These are phyloP conservation scores for Trypanosoma platydactyli DNA, from an alignment of 208 protist species.

Conservation along the genomic window DNA sequence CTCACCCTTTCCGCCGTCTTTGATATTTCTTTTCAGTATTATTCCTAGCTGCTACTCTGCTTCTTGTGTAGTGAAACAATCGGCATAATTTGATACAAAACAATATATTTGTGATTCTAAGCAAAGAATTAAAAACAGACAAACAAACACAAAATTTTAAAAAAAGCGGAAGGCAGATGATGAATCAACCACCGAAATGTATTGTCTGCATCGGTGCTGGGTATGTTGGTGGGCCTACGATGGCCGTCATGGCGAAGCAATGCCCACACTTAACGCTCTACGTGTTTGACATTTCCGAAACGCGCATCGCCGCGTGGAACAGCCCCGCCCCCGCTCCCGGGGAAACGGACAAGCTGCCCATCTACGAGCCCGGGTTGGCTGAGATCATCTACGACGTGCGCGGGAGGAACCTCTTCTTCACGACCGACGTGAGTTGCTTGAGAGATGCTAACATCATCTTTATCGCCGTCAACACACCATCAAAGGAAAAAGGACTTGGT, in stretches of 20 bases:
- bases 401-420: slow-evolving; percentile 95
- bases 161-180: slow-evolving; percentile 1
- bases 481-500: slow-evolving; percentile 95
- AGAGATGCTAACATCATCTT: slow-evolving; percentile 94
- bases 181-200: slow-evolving; percentile 18
- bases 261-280: slow-evolving; percentile 91
- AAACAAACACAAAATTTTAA: neutral
- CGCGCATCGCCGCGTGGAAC: slow-evolving; percentile 94
- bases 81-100: too few species aligned
- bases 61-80: too few species aligned
- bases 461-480: slow-evolving; percentile 97
- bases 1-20: slow-evolving; percentile 4
- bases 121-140: neutral
- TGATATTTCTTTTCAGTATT: too few species aligned
- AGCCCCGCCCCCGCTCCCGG: slow-evolving; percentile 32
- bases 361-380: slow-evolving; percentile 96
- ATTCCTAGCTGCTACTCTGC: too few species aligned
- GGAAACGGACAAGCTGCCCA: slow-evolving; percentile 63
- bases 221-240: slow-evolving; percentile 97
- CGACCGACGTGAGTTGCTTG: slow-evolving; percentile 81
- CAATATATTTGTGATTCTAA: too few species aligned
- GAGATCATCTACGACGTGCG: slow-evolving; percentile 76
- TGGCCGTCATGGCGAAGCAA: slow-evolving; percentile 95
- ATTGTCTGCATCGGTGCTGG: slow-evolving; percentile 91
- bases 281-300: slow-evolving; percentile 92